A percentile compares a stretch with the other conserved stretches of the same genome.
phyloP scores from a whole-genome alignment of 2,329 filamentous ascomycete species.

The Massarina eburnea region DNA sequence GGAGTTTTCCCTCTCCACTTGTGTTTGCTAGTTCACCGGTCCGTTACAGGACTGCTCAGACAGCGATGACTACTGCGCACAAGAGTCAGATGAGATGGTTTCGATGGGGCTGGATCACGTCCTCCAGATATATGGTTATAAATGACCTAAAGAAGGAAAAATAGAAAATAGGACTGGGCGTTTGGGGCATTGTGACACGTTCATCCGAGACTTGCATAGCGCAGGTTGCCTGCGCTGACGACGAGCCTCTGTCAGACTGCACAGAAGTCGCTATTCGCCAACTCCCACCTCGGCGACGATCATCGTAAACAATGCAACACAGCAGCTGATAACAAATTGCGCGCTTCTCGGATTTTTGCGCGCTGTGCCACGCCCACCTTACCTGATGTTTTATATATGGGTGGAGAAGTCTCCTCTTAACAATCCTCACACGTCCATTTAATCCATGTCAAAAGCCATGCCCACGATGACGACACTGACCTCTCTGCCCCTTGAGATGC shows the following conservation, averaged over 20 bases:
- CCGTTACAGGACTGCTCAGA: slow-evolving; percentile 69
- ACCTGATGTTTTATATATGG: background rate
- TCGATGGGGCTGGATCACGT: slow-evolving; percentile 87
- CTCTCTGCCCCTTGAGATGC: slow-evolving; percentile 28
- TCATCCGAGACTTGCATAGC: background rate
- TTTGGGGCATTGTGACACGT: background rate
- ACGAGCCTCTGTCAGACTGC: background rate
- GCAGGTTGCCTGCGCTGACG: background rate
- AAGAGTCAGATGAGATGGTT: slow-evolving; percentile 99
- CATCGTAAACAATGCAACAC: background rate
- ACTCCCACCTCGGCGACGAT: background rate
- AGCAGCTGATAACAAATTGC: background rate
- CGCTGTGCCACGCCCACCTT: slow-evolving; percentile 9
- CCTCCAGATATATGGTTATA: slow-evolving; percentile 92
- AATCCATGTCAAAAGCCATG: background rate
- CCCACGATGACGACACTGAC: background rate
- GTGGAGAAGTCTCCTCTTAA: background rate
- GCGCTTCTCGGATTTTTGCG: slow-evolving; percentile 11
- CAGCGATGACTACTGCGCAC: slow-evolving; percentile 87
- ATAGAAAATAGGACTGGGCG: slow-evolving; percentile 8
- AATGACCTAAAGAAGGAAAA: slow-evolving; percentile 76
- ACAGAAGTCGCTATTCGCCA: background rate
- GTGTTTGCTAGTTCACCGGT: slow-evolving; percentile 70
- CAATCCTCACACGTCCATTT: too few relatives aligned
- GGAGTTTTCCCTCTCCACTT: slow-evolving; percentile 58